Conservation (phyloP, 225 moss, liverwort and hornwort genomes). For the Rhytidiadelphus loreus region DNA sequence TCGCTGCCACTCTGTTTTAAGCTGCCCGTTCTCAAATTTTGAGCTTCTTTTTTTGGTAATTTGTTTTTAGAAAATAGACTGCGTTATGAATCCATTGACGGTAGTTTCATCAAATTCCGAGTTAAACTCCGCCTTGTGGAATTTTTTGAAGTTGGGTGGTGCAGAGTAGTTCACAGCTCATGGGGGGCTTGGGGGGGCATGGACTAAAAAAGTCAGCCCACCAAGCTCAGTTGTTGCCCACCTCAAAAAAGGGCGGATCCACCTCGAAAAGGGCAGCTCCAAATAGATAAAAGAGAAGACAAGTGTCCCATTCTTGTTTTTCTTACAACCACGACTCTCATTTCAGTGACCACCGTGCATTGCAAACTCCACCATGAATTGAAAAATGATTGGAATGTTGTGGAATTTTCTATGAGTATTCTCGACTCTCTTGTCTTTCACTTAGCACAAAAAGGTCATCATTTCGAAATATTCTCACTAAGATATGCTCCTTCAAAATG, state of each 20-base stretch:
- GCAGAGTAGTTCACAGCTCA: not conserved
- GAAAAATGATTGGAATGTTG: not conserved
- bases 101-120: not conserved
- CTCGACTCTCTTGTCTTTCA: too few relatives aligned
- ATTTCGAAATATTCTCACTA: too few relatives aligned
- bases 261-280: not conserved
- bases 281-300: not conserved
- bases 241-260: not conserved
- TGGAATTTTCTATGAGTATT: not conserved
- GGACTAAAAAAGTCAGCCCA: not conserved
- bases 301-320: too few relatives aligned
- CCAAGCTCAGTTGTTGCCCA: not conserved
- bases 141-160: not conserved
- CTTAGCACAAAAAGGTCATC: too few relatives aligned
- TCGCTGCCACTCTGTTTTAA: not conserved
- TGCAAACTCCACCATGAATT: not conserved
- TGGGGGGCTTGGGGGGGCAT: not conserved
- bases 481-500: too few relatives aligned
- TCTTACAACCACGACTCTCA: too few relatives aligned
- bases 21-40: not conserved
- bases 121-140: not conserved
- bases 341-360: fast-evolving
- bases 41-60: not conserved
- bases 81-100: fast-evolving
- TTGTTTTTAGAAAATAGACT: fast-evolving